Evolutionary conservation across 306 rosid genomes (phyloP).

Genomic region (Rosa lucieae): DNA sequence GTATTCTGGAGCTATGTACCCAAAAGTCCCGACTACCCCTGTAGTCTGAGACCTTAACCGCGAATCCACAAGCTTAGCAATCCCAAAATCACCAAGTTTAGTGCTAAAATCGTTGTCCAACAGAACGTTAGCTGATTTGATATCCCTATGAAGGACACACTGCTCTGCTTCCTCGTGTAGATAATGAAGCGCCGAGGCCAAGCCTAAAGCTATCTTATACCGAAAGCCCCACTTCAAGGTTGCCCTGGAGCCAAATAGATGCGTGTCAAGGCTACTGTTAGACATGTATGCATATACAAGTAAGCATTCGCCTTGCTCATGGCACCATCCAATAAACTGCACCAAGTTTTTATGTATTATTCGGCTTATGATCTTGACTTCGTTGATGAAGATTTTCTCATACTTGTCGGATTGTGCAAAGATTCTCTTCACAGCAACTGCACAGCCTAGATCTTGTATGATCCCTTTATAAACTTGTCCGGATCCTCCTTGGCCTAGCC

Average conservation of each 20-base stretch:
- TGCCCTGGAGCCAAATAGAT: background rate
- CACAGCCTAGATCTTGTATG: background rate
- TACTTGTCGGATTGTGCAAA: background rate
- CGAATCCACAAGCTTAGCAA: slow-evolving; percentile 21
- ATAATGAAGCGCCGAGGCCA: slow-evolving; percentile 22
- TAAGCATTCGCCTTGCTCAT: slow-evolving; percentile 32
- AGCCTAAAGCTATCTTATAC: slow-evolving; percentile 9
- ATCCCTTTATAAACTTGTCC: background rate
- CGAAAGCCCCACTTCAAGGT: background rate
- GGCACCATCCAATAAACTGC: background rate
- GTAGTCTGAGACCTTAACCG: background rate
- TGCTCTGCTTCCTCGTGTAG: slow-evolving; percentile 32
- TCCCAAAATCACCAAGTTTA: background rate
- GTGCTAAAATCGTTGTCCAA: slow-evolving; percentile 38
- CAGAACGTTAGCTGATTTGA: slow-evolving; percentile 53
- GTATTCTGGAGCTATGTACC: no score
- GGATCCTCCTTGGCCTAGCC: slow-evolving; percentile 7
- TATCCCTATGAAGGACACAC: slow-evolving; percentile 58
- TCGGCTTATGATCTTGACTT: slow-evolving; percentile 16
- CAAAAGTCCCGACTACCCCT: background rate
- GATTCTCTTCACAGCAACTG: background rate
- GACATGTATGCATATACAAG: slow-evolving; percentile 36
- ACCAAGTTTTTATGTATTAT: slow-evolving; percentile 7
- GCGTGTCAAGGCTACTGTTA: background rate
- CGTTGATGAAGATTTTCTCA: background rate